phyloP scores from a whole-genome alignment of 1,139 yeast genomes.

The Scheffersomyces lignicola region DNA sequence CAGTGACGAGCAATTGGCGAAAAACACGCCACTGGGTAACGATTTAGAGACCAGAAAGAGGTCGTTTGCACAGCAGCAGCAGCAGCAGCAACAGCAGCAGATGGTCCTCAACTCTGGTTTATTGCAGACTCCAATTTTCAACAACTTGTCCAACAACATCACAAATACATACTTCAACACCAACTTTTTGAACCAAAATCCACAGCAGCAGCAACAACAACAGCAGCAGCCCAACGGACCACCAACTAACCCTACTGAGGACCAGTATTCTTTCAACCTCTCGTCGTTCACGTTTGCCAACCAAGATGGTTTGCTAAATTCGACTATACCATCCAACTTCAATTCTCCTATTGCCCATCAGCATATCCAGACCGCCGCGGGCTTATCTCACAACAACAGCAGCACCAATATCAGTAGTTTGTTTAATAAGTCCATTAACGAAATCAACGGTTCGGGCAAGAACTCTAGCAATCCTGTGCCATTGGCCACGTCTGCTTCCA shows the following conservation, averaged over 20 bases:
- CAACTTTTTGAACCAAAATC: constrained; percentile 20
- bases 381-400: constrained; percentile 15
- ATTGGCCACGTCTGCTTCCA: constrained; percentile 7
- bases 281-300: constrained; percentile 34
- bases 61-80: neutral
- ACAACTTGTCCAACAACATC: constrained; percentile 30
- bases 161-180: constrained; percentile 37
- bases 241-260: constrained; percentile 20
- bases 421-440: constrained; percentile 13
- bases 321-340: constrained; percentile 8
- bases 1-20: neutral
- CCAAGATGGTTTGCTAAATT: constrained; percentile 10
- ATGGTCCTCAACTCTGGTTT: constrained; percentile 11
- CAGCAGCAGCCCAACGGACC: constrained; percentile 1
- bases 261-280: constrained; percentile 35
- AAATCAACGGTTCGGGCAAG: neutral
- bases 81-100: constrained; percentile 2
- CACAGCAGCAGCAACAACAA: neutral
- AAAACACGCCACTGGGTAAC: neutral
- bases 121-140: constrained; percentile 34
- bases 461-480: constrained; percentile 1
- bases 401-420: constrained; percentile 23
- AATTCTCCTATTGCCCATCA: constrained; percentile 7
- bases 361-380: constrained; percentile 1
- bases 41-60: neutral